Percentiles rank a stretch among this genome's conserved stretches.
These are phyloP conservation scores for Punica granatum DNA, from an alignment of 345 rosid species.

Conservation along the genomic window DNA sequence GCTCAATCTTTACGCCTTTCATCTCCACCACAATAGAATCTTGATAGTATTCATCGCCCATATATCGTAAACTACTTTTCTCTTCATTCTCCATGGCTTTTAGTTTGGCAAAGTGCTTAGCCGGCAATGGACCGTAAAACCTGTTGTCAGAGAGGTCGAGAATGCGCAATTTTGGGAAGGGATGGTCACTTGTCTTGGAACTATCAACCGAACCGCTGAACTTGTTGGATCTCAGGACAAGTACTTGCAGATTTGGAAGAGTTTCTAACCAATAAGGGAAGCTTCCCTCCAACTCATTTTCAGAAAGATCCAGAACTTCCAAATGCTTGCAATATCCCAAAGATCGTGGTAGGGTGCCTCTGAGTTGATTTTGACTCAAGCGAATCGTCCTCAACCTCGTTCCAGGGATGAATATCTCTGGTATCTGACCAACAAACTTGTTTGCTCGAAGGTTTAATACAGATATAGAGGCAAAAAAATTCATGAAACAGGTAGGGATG, in stretches of 20 bases:
- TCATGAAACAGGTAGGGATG: constrained; percentile 17
- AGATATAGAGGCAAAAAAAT: neutral
- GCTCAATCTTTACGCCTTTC: too few relatives aligned
- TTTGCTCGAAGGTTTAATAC: constrained; percentile 15
- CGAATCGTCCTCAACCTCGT: constrained; percentile 2
- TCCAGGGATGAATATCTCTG: neutral
- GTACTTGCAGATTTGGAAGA: too few relatives aligned
- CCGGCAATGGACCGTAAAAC: constrained; percentile 15
- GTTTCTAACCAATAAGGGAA: too few relatives aligned
- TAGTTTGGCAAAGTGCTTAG: neutral
- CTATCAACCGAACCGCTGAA: constrained; percentile 8
- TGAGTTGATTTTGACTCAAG: constrained; percentile 15
- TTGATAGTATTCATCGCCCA: too few relatives aligned
- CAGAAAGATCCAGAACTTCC: constrained; percentile 21
- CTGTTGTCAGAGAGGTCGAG: too few relatives aligned
- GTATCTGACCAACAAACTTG: constrained; percentile 10
- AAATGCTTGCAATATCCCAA: constrained; percentile 13
- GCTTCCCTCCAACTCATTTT: constrained; percentile 18
- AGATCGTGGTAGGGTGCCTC: constrained; percentile 15
- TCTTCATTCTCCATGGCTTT: too few relatives aligned
- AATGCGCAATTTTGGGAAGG: constrained; percentile 15
- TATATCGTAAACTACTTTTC: too few relatives aligned
- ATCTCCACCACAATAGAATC: too few relatives aligned
- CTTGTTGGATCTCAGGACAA: too few relatives aligned
- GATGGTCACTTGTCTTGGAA: rapidly evolving